These are phyloP conservation scores for Takashimella koratensis DNA, from an alignment of 1,284 basidiomycete species.

Conservation along the genomic window DNA sequence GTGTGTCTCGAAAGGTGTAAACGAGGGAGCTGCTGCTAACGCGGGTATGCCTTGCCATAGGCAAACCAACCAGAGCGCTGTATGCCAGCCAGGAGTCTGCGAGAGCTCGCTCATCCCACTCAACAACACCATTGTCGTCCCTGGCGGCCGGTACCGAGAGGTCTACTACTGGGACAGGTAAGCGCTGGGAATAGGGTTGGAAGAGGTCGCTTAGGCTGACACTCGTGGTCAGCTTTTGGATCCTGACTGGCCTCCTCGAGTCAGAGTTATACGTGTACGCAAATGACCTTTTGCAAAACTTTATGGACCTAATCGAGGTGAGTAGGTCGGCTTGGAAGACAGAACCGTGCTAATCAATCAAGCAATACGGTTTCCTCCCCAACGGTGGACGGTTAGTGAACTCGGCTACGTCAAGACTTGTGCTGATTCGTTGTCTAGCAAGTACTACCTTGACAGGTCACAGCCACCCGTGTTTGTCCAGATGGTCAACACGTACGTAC, in stretches of 20 bases:
- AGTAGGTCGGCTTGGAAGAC: constrained; percentile 18
- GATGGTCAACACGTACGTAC: constrained; percentile 66
- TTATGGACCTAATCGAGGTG: constrained; percentile 81
- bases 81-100: constrained; percentile 63
- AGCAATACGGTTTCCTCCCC: constrained; percentile 72
- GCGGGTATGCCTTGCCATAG: too few relatives aligned
- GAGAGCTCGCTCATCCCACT: constrained; percentile 81
- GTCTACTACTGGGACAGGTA: constrained; percentile 39
- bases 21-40: too few relatives aligned
- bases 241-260: constrained; percentile 73
- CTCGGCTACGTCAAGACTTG: constrained; percentile 41
- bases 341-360: not conserved
- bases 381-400: constrained; percentile 64
- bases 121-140: constrained; percentile 85
- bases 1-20: too few relatives aligned
- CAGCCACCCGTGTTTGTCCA: constrained; percentile 84
- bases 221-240: constrained; percentile 63
- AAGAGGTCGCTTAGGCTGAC: not conserved
- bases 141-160: constrained; percentile 69
- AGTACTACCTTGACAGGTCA: constrained; percentile 69
- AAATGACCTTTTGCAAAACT: constrained; percentile 77
- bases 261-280: constrained; percentile 70
- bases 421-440: constrained; percentile 17
- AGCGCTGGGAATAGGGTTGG: not conserved
- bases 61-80: constrained; percentile 62